Evolutionary conservation across 164 flowering plant genomes (phyloP).

Genomic region (Amborella trichopoda): DNA sequence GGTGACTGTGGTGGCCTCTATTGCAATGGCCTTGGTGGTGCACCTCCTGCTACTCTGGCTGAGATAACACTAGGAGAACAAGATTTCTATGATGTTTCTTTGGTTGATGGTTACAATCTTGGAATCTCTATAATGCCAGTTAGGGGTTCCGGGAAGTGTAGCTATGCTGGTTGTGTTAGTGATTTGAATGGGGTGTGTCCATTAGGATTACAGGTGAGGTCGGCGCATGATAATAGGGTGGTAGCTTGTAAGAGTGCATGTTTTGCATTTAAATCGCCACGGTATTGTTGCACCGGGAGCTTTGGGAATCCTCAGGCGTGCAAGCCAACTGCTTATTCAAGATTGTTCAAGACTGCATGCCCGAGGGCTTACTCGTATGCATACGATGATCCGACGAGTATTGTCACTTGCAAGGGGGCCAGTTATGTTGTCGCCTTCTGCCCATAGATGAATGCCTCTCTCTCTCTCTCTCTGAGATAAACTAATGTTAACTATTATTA

Average conservation of each 20-base stretch:
- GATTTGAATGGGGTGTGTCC: conserved; percentile 90
- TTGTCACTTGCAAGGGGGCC: conserved; percentile 72
- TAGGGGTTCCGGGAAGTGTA: conserved; percentile 55
- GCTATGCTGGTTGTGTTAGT: conserved; percentile 77
- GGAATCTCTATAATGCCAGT: conserved; percentile 61
- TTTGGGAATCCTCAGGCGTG: conserved; percentile 76
- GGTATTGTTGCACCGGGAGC: conserved; percentile 81
- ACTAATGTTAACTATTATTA: too few species aligned
- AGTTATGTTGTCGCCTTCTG: conserved; percentile 83
- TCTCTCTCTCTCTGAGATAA: too few species aligned
- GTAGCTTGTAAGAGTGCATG: conserved; percentile 94
- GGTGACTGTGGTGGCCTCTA: conserved; percentile 89
- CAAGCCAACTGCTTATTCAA: conserved; percentile 85
- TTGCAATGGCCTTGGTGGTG: conserved; percentile 78
- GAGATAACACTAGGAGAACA: conserved; percentile 82
- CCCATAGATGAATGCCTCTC: too few species aligned
- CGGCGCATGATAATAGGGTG: conserved; percentile 36
- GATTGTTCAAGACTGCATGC: conserved; percentile 79
- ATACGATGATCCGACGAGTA: conserved; percentile 90
- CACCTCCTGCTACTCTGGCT: conserved; percentile 87
- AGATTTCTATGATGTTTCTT: conserved; percentile 93
- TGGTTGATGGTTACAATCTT: conserved; percentile 88
- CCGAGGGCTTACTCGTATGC: conserved; percentile 93
- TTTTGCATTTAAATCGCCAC: conserved; percentile 70
- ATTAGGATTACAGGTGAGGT: conserved; percentile 62